Conservation (phyloP, 441 rosid species). For the Bruguiera hainesii region DNA sequence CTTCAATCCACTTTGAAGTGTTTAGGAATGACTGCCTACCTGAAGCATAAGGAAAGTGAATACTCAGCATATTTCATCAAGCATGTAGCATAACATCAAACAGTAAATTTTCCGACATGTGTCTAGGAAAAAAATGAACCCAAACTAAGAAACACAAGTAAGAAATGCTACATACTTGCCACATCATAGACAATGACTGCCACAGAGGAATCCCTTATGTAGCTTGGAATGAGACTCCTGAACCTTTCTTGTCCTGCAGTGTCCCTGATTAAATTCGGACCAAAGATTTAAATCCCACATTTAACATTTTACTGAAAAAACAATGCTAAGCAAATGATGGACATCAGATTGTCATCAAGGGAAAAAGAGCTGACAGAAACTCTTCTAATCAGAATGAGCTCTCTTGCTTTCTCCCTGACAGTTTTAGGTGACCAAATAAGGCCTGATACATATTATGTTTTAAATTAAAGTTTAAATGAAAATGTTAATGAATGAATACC, state of each 20-base stretch:
- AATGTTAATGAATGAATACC: too few relatives aligned
- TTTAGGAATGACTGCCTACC: slow-evolving; percentile 77
- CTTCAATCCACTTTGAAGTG: slow-evolving; percentile 78
- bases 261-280: slow-evolving; percentile 43
- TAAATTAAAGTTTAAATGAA: too few relatives aligned
- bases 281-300: too few relatives aligned
- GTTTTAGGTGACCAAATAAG: too few relatives aligned
- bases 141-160: neutral
- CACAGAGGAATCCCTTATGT: slow-evolving; percentile 78
- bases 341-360: too few relatives aligned
- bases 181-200: slow-evolving; percentile 82
- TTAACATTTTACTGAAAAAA: too few relatives aligned
- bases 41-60: slow-evolving; percentile 19
- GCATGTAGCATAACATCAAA: neutral
- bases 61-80: slow-evolving; percentile 11
- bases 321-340: too few relatives aligned
- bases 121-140: neutral
- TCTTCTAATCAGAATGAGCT: too few relatives aligned
- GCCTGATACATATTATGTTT: too few relatives aligned
- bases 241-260: slow-evolving; percentile 85
- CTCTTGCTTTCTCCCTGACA: too few relatives aligned
- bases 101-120: neutral
- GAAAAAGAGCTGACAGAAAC: too few relatives aligned
- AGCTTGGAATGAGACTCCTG: slow-evolving; percentile 90
- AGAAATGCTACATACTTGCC: slow-evolving; percentile 53